Conservation (phyloP, 768 basidiomycete species). For the Imleria badia region DNA sequence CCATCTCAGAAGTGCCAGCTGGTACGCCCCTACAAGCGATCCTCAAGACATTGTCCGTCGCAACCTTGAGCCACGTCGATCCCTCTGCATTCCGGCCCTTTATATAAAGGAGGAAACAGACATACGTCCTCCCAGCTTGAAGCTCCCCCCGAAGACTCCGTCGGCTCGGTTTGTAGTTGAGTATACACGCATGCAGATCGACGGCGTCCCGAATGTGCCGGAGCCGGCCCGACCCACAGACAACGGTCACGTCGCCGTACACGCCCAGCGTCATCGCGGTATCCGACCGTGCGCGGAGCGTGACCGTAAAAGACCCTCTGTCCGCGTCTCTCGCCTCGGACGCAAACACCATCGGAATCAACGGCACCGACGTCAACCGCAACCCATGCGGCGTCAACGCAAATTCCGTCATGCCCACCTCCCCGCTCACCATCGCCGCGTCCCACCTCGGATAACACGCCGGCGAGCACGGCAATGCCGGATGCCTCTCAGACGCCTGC, state of each 20-base stretch:
- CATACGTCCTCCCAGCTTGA: slow-evolving; percentile 16
- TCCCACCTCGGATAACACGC: slow-evolving; percentile 25
- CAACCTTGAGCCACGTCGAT: slow-evolving; percentile 24
- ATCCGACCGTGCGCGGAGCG: background rate
- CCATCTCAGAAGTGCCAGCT: background rate
- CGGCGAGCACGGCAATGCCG: slow-evolving; percentile 19
- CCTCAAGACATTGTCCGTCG: slow-evolving; percentile 24
- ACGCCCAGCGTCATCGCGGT: background rate
- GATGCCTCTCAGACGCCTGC: slow-evolving; percentile 15
- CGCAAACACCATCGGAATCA: slow-evolving; percentile 18
- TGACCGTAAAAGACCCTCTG: slow-evolving; percentile 11
- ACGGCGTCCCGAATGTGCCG: slow-evolving; percentile 5
- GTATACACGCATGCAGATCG: slow-evolving; percentile 23
- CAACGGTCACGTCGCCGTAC: slow-evolving; percentile 13
- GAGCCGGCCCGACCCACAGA: slow-evolving; percentile 18
- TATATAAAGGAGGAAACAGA: slow-evolving; percentile 25
- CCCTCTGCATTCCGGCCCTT: background rate
- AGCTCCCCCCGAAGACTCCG: slow-evolving; percentile 6
- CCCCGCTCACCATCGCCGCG: slow-evolving; percentile 1
- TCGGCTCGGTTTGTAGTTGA: slow-evolving; percentile 17
- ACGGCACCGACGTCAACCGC: slow-evolving; percentile 18
- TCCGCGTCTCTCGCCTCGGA: background rate
- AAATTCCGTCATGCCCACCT: slow-evolving; percentile 16
- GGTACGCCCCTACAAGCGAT: slow-evolving; percentile 11
- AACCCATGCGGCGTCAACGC: slow-evolving; percentile 14